A percentile compares a stretch with the other conserved stretches of the same genome.
phyloP scores from a whole-genome alignment of 2,329 filamentous ascomycete genomes.

The Fusarium chlamydosporum region DNA sequence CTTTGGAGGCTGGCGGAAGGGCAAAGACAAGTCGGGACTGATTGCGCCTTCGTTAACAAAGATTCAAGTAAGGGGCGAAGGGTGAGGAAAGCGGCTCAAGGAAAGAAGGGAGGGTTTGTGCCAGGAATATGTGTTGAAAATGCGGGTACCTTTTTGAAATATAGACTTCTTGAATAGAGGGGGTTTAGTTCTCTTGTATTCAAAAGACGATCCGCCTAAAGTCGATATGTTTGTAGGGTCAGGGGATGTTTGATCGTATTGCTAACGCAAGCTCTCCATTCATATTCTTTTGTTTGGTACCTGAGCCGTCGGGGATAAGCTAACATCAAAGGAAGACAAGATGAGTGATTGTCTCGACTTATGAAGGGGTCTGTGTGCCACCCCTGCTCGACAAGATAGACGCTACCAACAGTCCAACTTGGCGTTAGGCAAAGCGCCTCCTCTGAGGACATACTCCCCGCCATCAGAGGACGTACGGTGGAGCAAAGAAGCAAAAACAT shows the following conservation, averaged over 20 bases:
- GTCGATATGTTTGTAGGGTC: slow-evolving; percentile 40
- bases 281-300: slow-evolving; percentile 51
- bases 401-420: slow-evolving; percentile 49
- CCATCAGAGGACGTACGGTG: slow-evolving; percentile 43
- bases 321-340: slow-evolving; percentile 46
- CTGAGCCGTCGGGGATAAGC: slow-evolving; percentile 51
- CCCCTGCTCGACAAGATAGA: slow-evolving; percentile 47
- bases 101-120: slow-evolving; percentile 48
- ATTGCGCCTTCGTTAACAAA: slow-evolving; percentile 30
- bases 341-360: slow-evolving; percentile 54
- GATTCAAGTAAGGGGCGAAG: slow-evolving; percentile 38
- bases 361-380: slow-evolving; percentile 55
- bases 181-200: slow-evolving; percentile 53
- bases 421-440: slow-evolving; percentile 44
- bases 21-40: slow-evolving; percentile 29
- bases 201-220: slow-evolving; percentile 45
- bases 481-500: slow-evolving; percentile 51
- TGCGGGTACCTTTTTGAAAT: slow-evolving; percentile 38
- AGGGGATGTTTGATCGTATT: slow-evolving; percentile 41
- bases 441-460: slow-evolving; percentile 33
- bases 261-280: slow-evolving; percentile 51
- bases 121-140: slow-evolving; percentile 41
- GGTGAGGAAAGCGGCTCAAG: slow-evolving; percentile 46
- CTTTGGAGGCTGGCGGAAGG: slow-evolving; percentile 31
- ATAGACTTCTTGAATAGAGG: slow-evolving; percentile 49